Conservation (phyloP, 148 eudicot genomes). For the Rhododendron henanense region DNA sequence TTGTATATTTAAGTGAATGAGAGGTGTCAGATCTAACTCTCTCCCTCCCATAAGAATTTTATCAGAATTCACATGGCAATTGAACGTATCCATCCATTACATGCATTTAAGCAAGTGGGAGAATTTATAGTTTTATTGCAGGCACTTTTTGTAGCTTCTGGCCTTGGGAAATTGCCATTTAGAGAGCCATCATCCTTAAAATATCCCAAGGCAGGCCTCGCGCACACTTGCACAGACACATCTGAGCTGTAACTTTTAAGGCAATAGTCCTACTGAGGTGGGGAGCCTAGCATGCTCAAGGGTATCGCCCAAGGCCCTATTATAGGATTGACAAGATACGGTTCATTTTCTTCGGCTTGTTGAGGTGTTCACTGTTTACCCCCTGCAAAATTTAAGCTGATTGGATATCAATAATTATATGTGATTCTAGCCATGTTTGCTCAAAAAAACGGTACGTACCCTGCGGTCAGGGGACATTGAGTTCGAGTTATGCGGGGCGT, state of each 20-base stretch:
- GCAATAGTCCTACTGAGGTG: background rate
- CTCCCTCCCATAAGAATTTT: background rate
- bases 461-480: too few species aligned
- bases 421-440: background rate
- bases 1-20: background rate
- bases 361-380: background rate
- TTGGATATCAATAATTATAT: background rate
- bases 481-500: too few species aligned
- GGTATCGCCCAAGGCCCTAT: too few species aligned
- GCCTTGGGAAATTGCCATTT: background rate
- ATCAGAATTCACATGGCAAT: background rate
- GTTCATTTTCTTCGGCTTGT: background rate
- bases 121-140: background rate
- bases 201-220: background rate
- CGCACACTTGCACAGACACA: background rate
- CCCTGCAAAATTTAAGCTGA: background rate
- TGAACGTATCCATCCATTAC: background rate
- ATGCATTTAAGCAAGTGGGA: background rate
- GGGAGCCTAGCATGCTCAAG: too few species aligned
- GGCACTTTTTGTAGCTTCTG: background rate
- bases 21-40: slow-evolving; percentile 2
- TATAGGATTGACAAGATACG: too few species aligned
- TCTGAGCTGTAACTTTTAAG: background rate
- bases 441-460: too few species aligned
- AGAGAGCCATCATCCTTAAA: background rate